phyloP scores from a whole-genome alignment of 305 asterid genomes.

The Solanum hybrid region DNA sequence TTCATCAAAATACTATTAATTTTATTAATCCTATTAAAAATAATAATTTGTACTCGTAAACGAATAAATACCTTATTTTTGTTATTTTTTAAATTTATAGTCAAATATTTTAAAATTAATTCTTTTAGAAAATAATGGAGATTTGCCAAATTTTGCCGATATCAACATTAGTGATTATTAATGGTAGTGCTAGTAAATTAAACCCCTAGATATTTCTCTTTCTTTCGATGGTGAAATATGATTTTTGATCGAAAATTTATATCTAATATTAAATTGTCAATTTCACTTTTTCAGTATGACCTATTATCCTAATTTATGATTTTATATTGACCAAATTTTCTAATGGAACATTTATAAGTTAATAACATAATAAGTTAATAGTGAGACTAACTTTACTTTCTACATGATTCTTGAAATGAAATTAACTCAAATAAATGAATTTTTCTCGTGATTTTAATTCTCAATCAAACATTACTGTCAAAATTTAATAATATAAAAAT shows the following conservation, averaged over 20 bases:
- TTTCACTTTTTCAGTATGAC: neutral
- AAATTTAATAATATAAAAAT: no score
- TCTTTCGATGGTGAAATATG: neutral
- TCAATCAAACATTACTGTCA: no score
- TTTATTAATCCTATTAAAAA: no score
- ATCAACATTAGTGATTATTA: neutral
- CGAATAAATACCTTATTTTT: neutral
- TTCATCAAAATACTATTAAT: no score
- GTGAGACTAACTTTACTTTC: no score
- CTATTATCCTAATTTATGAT: neutral
- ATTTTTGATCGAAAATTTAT: neutral
- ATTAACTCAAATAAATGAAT: no score
- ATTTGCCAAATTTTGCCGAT: neutral
- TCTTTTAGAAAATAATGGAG: neutral
- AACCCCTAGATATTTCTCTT: neutral
- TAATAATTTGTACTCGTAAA: no score
- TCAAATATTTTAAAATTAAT: no score
- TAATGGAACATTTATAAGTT: neutral
- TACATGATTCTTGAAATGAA: neutral
- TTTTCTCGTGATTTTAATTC: neutral
- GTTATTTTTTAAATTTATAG: no score
- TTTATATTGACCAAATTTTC: neutral
- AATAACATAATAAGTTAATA: no score
- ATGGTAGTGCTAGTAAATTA: neutral
- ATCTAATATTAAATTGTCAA: neutral